A percentile compares a stretch with the other conserved stretches of the same genome.
These are phyloP conservation scores for Hypocreales sp. DNA, from an alignment of 2,329 filamentous ascomycete genomes.

Conservation along the genomic window DNA sequence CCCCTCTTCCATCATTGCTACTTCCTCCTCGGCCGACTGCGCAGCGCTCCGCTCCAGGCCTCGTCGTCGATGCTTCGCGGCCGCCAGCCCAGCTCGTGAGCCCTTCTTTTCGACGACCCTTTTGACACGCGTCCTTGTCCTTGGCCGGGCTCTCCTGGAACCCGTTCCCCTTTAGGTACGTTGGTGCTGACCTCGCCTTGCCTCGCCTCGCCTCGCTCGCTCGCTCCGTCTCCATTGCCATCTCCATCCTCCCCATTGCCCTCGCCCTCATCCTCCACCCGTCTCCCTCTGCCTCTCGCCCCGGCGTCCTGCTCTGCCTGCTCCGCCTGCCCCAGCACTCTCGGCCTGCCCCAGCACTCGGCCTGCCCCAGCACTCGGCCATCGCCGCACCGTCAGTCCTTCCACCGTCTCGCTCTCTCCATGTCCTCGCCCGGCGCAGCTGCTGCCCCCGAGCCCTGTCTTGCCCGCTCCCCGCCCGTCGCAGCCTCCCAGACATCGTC, in stretches of 20 bases:
- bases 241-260: no score
- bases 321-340: no score
- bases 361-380: no score
- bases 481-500: conserved; percentile 7
- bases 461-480: no score
- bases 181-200: conserved; percentile 7
- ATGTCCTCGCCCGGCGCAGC: no score
- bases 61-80: conserved; percentile 6
- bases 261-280: no score
- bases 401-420: no score
- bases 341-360: no score
- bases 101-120: conserved; percentile 13
- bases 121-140: conserved; percentile 18
- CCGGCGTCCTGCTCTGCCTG: neutral
- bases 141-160: conserved; percentile 3
- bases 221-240: conserved; percentile 1
- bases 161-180: conserved; percentile 7
- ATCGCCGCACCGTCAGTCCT: no score
- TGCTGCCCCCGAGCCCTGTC: no score
- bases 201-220: conserved; percentile 1
- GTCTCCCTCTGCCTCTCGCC: neutral
- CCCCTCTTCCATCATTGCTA: conserved; percentile 20
- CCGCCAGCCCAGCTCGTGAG: conserved; percentile 10
- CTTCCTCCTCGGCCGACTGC: conserved; percentile 14
- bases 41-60: conserved; percentile 3